Evolutionary conservation across 1,284 basidiomycete species (phyloP), one percentile per base, ranked within the genome.

Genomic region (Cutaneotrichosporon cutaneum): DNA sequence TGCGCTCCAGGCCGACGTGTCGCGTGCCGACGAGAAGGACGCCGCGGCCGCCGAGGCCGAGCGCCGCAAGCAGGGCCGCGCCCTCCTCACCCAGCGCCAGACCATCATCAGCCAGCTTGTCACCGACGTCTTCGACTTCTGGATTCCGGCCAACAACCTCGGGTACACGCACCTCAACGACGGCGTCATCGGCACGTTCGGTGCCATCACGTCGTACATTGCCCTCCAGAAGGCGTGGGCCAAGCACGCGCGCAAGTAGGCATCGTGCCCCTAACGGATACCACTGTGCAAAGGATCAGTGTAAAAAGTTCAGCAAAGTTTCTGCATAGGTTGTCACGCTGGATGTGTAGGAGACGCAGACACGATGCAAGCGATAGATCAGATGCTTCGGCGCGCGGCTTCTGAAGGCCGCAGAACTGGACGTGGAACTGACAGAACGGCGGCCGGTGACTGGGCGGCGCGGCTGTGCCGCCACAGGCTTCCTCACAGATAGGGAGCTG

Each of bases 131-230:
- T 72, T 74, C 61, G 80, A 81, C 67, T 64, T 94, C 68, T 92
- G 90, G 87, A 87, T 94, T 73, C 96, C 95, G 13, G 90, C 93
- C 13, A 88, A 89, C 50, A 89, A 85, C 65, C 83, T 94, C 51
- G 92, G 89, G 52, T 82, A 91, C 63, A 84, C 89, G 67, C 85
- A 86, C 70, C 74, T 96, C 68, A 94, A 90, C 76, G 95, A 99
- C 65, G 95, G 95, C 50, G 74, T 87, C 21, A 80, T 94, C 36
- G 94, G 94, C 62, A 81, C 89, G 54, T 21, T 11, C 64, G 81
- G 81, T 64, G 73, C 77, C 27, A 72, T 76, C 58, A 82, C 82
- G 2, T 82, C 81, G 21, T 77, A 81, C 69, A 82, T 82, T 79
- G 81, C 79, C 3, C 70, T 83, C 21, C 76, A 80, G 66, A 72